Base-by-base conservation (phyloP, 2,329 filamentous ascomycete species). In the Bipolaris cookei region DNA sequence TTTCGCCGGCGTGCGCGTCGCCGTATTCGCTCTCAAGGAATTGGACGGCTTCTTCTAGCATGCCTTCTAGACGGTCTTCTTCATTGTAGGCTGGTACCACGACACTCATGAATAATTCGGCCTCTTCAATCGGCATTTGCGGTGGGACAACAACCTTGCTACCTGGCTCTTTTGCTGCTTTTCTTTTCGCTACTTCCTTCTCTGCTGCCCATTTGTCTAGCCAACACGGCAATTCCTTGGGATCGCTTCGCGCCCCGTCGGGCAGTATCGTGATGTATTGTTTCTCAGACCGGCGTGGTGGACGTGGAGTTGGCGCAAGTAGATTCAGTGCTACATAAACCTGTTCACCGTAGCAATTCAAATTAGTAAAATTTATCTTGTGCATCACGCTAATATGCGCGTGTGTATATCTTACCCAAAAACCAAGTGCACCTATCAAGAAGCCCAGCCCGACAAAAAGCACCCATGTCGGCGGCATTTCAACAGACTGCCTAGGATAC, bases 1-100 rank as follows among this genome's bases (percentile, higher is more conserved):
- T 73, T 65, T 43, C 72, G 6, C 63, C 64, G 10, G 65, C 67
- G 51, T 79, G 71, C 14, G 77, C 67, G 3, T 79, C 79, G 11
- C 91, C 91, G 71, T 96, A 94, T 62, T 88, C 84, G 47, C 82
- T 79, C 75, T 97, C 90, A 8, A 99, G 84, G 74, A 93, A 97
- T 47, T 87, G 87, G 23, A 98, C 89, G 1, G 95, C 92, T 77
- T 99, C 95, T 71, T 96, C 88, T 11, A 99, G 83, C 79, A 97
- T 97, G 10, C 88, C 89, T 11, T 87, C 83, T 44, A 99, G 83
- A 28, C 95, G 88, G 56, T 90, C 84, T 74, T 94, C 89, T 73
- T 99, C 95, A 67, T 99, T 99, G 83, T 92, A 99, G 8, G 95
- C 95, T 0, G 95, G 95, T 41, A 99, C 89, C 0, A 99, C 92